Conservation (phyloP, 345 rosid genomes). For the Pistacia atlantica region DNA sequence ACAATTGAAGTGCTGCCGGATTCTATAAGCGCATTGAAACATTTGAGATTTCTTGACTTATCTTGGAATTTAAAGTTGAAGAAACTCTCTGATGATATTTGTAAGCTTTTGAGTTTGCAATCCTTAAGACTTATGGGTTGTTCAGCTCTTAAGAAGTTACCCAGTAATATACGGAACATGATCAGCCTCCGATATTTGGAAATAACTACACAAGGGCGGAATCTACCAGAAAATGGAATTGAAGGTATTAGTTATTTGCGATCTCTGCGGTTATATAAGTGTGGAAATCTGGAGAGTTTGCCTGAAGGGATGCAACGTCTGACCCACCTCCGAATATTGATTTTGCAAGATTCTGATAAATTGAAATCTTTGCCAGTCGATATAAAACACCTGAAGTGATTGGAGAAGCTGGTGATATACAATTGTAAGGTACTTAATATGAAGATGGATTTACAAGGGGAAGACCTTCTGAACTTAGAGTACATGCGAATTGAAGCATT, state of each 20-base stretch:
- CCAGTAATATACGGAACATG: constrained; percentile 4
- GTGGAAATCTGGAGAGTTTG: too few species aligned
- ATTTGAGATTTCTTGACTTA: constrained; percentile 32
- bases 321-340: too few species aligned
- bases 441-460: too few species aligned
- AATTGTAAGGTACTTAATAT: constrained; percentile 25
- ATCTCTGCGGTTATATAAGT: constrained; percentile 7
- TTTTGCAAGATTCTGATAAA: constrained; percentile 3
- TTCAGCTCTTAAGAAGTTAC: constrained; percentile 25
- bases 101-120: constrained; percentile 28
- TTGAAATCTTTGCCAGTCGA: constrained; percentile 20
- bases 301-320: neutral
- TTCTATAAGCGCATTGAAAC: constrained; percentile 20
- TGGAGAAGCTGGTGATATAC: constrained; percentile 25
- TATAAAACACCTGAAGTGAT: constrained; percentile 3
- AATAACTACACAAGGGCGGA: neutral
- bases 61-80: neutral
- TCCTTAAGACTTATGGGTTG: constrained; percentile 15
- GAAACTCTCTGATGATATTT: constrained; percentile 27
- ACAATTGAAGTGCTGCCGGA: neutral
- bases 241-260: constrained; percentile 26
- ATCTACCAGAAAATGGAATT: constrained; percentile 8
- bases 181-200: constrained; percentile 25
- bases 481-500: constrained; percentile 19
- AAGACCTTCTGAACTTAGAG: constrained; percentile 9